Conservation (phyloP, 441 rosid genomes). For the Melastoma candidum region DNA sequence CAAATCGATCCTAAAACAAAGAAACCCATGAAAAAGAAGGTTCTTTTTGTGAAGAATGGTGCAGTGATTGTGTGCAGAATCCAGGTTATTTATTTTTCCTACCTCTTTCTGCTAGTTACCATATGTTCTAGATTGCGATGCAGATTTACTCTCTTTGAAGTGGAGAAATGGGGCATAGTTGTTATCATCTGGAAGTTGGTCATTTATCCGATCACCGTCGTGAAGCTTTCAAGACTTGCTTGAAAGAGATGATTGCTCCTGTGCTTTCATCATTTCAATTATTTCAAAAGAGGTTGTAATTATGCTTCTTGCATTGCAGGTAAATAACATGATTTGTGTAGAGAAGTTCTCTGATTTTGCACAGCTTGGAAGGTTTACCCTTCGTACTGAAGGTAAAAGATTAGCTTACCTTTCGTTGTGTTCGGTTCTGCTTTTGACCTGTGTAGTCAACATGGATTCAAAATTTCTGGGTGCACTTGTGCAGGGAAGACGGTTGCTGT, state of each 20-base stretch:
- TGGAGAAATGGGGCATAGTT: no score
- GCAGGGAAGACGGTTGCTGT: constrained; percentile 74
- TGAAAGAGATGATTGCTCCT: no score
- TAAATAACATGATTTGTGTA: constrained; percentile 58
- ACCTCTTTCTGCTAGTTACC: no score
- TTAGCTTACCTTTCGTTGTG: not conserved
- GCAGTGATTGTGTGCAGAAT: constrained; percentile 71
- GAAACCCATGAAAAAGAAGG: constrained; percentile 81
- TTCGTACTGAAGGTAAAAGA: constrained; percentile 84
- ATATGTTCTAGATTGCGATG: no score
- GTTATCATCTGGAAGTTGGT: no score
- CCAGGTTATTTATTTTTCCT: constrained; percentile 39
- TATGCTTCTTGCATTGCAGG: constrained; percentile 28
- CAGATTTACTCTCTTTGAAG: no score
- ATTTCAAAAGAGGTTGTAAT: no score
- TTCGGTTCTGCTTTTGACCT: not conserved
- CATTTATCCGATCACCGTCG: no score
- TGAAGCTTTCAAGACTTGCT: no score
- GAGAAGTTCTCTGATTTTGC: constrained; percentile 82
- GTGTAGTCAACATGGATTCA: not conserved
- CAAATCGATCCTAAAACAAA: constrained; percentile 80
- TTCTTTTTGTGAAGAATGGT: constrained; percentile 85
- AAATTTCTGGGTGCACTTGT: not conserved
- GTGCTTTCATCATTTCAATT: no score
- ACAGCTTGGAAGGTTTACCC: constrained; percentile 96